A percentile compares a stretch with the other conserved stretches of the same genome.
These are phyloP conservation scores for Coemansia sp. DNA, from an alignment of 192 early-diverging fungal species.

Conservation along the genomic window DNA sequence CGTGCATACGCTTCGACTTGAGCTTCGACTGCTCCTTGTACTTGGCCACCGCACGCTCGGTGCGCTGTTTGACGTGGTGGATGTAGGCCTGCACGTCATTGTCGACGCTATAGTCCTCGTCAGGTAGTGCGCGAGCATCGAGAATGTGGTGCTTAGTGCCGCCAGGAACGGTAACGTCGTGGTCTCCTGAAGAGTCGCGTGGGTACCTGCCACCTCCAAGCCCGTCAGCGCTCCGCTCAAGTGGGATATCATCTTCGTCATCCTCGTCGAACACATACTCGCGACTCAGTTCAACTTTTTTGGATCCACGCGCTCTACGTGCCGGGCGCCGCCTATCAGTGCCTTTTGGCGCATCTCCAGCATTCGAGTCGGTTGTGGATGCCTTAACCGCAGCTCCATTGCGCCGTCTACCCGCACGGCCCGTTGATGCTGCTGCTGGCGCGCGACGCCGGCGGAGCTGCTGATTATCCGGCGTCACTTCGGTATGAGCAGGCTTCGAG, in stretches of 20 bases:
- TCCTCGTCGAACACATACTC: constrained; percentile 45
- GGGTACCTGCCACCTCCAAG: constrained; percentile 4
- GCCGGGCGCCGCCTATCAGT: constrained; percentile 10
- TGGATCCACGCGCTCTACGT: constrained; percentile 15
- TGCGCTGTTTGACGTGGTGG: constrained; percentile 45
- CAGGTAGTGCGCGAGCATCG: background rate
- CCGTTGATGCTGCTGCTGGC: background rate
- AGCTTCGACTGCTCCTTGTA: constrained; percentile 39
- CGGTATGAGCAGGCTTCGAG: background rate
- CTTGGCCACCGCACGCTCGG: constrained; percentile 32
- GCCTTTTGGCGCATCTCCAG: background rate
- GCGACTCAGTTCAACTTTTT: constrained; percentile 39
- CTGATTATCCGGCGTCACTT: background rate
- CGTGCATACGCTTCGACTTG: constrained; percentile 47
- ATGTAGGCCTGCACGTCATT: constrained; percentile 45
- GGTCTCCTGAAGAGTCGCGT: constrained; percentile 4
- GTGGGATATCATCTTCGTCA: constrained; percentile 20
- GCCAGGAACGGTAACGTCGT: constrained; percentile 21
- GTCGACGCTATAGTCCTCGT: constrained; percentile 34
- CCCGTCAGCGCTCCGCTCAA: constrained; percentile 25
- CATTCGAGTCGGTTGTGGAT: background rate
- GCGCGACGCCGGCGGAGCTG: background rate
- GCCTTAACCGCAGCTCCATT: constrained; percentile 9
- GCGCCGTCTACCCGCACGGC: constrained; percentile 4
- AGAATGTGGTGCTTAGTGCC: background rate